A percentile compares a stretch with the other conserved stretches of the same genome.
These are phyloP conservation scores for Tolypocladium sp. DNA, from an alignment of 2,329 filamentous ascomycete species.

Conservation along the genomic window DNA sequence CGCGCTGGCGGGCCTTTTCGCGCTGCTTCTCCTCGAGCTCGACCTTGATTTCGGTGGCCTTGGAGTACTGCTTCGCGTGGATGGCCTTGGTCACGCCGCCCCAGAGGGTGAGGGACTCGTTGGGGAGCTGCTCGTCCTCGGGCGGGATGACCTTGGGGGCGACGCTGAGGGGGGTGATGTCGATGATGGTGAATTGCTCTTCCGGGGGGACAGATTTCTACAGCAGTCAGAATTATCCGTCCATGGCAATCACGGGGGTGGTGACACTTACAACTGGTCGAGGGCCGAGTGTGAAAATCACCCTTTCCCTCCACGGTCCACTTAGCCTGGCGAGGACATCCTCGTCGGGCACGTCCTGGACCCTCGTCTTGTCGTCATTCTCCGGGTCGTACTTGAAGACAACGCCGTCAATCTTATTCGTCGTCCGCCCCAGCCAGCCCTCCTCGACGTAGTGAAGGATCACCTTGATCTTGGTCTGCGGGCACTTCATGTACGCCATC, in stretches of 20 bases:
- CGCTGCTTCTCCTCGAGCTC: constrained; percentile 88
- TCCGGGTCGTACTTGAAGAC: constrained; percentile 85
- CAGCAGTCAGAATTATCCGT: background rate
- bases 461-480: constrained; percentile 82
- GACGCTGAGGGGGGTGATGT: constrained; percentile 75
- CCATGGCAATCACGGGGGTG: background rate
- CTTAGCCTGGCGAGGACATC: constrained; percentile 76
- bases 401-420: constrained; percentile 85
- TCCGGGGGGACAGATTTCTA: constrained; percentile 38
- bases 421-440: constrained; percentile 84
- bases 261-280: constrained; percentile 48
- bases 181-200: constrained; percentile 69
- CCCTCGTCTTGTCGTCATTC: constrained; percentile 68
- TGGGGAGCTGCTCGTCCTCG: constrained; percentile 66
- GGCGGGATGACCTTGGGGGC: constrained; percentile 74
- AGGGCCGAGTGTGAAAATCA: constrained; percentile 51
- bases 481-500: constrained; percentile 77
- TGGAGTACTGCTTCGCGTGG: constrained; percentile 67
- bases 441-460: constrained; percentile 92
- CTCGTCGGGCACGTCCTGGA: constrained; percentile 79
- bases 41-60: constrained; percentile 79
- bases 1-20: constrained; percentile 72
- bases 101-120: constrained; percentile 89
- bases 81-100: constrained; percentile 81
- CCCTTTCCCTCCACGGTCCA: constrained; percentile 75